Base-by-base conservation (phyloP, 2,329 filamentous ascomycete species). In the Dryadomyces quercus-mongolicae region DNA sequence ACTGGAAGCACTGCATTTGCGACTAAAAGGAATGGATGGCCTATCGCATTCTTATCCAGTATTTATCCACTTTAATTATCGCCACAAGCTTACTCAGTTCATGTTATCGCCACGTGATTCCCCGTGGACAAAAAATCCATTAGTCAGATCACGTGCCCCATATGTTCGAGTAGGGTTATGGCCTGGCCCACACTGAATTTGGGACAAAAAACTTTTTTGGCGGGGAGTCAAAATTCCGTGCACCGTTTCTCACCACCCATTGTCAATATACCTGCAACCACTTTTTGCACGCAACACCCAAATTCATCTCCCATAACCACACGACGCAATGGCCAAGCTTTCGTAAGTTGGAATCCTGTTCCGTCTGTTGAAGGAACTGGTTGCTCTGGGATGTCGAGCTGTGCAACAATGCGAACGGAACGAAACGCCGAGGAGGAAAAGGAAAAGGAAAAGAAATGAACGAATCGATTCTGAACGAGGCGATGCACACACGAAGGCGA, bases 291-390 rank as follows among this genome's bases (percentile, higher is more conserved):
- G 50, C 34, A 49, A 18, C 40, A 48, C 10, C 48, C 51, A 34
- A 51, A 6, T 15, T 31, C 42, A 7, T 31, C 13, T 18, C 53
- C 22, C 52, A 54, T 22, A 50, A 42, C 47, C 45, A 55, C 54
- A 52, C 57, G 57, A 58, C 56, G 54, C 57, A 78, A 82, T 82
- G 78, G 78, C 78, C 71, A 82, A 82, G 73, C 66, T 76, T 63
- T 80, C 77, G 78, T 82, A 75, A 74, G 78, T 80, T 42, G 50
- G 18, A 13, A 22, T 13, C 34, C 18, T 36, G 9, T 20, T 13
- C 16, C 25, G 13, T 13, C 15, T n/a, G 13, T 18, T n/a, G 20
- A n/a, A 13, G 31, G 18, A n/a, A 22, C 56, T 55, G 51, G 45
- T 54, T 51, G 38, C 43, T 40, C 40, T 42, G 42, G 18, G 49